Evolutionary conservation across 805 yeast species (phyloP).

Genomic region (Komagataella pseudopastoris): DNA sequence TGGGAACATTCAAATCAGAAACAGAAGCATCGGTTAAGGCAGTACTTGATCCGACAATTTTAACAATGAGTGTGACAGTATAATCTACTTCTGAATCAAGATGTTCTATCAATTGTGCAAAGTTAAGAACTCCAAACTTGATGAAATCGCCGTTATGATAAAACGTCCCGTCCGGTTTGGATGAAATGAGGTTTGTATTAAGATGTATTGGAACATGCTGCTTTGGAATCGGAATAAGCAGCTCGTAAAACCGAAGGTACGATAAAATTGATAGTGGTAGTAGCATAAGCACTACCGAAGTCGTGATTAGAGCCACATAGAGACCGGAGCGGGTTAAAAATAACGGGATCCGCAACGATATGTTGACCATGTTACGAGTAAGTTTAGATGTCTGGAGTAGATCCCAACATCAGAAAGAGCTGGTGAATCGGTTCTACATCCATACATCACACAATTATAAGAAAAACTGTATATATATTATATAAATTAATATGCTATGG

Average conservation of each 20-base stretch:
- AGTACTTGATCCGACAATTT: neutral
- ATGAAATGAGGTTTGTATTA: neutral
- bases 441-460: neutral
- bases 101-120: neutral
- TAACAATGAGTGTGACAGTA: neutral
- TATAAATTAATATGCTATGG: neutral
- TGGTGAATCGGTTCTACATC: neutral
- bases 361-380: conserved; percentile 4
- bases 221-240: conserved; percentile 12
- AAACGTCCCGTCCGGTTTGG: neutral
- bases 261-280: conserved; percentile 19
- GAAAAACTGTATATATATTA: neutral
- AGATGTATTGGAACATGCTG: neutral
- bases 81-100: neutral
- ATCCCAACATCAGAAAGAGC: neutral
- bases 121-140: neutral
- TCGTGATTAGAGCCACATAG: conserved; percentile 5
- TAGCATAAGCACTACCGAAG: conserved; percentile 12
- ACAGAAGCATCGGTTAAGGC: neutral
- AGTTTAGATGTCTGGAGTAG: neutral
- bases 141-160: neutral
- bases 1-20: neutral
- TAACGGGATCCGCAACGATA: conserved; percentile 12
- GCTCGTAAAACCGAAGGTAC: conserved; percentile 16
- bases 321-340: conserved; percentile 9